phyloP scores from a whole-genome alignment of 23 red algal species.

The Gracilaria domingensis region DNA sequence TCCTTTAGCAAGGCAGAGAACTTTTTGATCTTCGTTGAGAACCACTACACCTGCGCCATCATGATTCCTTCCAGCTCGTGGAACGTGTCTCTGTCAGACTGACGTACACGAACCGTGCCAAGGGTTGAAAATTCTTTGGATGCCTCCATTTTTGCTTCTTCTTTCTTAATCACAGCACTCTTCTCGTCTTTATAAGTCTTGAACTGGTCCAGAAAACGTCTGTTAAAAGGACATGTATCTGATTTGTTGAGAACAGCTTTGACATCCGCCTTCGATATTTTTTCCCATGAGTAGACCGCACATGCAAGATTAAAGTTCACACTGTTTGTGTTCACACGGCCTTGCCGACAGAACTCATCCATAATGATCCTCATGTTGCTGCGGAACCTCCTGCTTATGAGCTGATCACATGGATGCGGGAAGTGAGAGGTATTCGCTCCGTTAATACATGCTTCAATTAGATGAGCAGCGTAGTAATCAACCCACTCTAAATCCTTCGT shows the following conservation, averaged over 20 bases:
- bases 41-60: background rate
- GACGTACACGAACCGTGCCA: background rate
- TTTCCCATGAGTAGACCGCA: too few relatives aligned
- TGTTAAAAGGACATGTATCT: too few relatives aligned
- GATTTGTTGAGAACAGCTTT: too few relatives aligned
- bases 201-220: constrained; percentile 9
- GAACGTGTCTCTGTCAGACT: background rate
- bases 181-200: constrained; percentile 7
- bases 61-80: background rate
- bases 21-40: background rate
- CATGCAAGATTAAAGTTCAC: too few relatives aligned
- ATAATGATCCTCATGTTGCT: background rate
- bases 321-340: too few relatives aligned
- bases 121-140: background rate
- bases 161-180: background rate
- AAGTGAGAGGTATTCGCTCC: constrained; percentile 21
- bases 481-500: constrained; percentile 39
- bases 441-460: constrained; percentile 3
- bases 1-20: background rate
- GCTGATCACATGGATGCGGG: constrained; percentile 44
- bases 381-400: constrained; percentile 25
- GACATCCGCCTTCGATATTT: too few relatives aligned
- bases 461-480: background rate
- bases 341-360: too few relatives aligned
- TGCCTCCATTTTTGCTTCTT: background rate